These are phyloP conservation scores for Fraxinus baroniana DNA, from an alignment of 305 asterid genomes.

Conservation along the genomic window DNA sequence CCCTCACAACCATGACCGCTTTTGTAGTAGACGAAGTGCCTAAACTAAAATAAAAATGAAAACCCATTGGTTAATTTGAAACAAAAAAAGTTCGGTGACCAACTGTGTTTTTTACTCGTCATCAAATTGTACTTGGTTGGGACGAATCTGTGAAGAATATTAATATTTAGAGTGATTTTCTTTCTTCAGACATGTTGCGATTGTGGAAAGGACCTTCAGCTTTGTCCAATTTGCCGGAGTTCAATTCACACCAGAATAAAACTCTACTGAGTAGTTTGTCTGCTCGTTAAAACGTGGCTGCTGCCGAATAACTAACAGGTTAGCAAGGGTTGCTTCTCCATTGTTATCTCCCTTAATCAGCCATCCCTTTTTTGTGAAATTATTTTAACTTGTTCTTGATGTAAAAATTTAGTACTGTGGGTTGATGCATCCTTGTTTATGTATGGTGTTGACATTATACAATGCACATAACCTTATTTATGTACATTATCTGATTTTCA, in stretches of 20 bases:
- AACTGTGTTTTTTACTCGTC: background rate
- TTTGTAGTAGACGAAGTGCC: background rate
- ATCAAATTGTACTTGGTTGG: background rate
- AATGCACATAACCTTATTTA: background rate
- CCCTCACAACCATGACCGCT: background rate
- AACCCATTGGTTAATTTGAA: background rate
- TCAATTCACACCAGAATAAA: slow-evolving; percentile 74
- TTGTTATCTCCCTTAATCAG: background rate
- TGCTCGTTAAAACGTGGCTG: background rate
- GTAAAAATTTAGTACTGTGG: slow-evolving; percentile 1
- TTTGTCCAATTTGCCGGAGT: slow-evolving; percentile 87
- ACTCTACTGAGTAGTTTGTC: slow-evolving; percentile 49
- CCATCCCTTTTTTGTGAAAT: slow-evolving; percentile 6
- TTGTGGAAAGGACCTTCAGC: slow-evolving; percentile 69
- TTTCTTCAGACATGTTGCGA: slow-evolving; percentile 68
- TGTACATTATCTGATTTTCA: slow-evolving; percentile 6
- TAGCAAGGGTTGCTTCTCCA: background rate
- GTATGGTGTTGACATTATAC: slow-evolving; percentile 8
- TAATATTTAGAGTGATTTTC: background rate
- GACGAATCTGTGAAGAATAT: background rate
- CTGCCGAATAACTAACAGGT: background rate
- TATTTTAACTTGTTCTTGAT: slow-evolving; percentile 26
- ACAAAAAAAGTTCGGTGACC: background rate
- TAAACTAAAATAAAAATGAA: background rate
- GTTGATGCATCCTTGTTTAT: background rate